A percentile compares a stretch with the other conserved stretches of the same genome.
phyloP scores from a whole-genome alignment of 768 basidiomycete species.

The Suillus spraguei region DNA sequence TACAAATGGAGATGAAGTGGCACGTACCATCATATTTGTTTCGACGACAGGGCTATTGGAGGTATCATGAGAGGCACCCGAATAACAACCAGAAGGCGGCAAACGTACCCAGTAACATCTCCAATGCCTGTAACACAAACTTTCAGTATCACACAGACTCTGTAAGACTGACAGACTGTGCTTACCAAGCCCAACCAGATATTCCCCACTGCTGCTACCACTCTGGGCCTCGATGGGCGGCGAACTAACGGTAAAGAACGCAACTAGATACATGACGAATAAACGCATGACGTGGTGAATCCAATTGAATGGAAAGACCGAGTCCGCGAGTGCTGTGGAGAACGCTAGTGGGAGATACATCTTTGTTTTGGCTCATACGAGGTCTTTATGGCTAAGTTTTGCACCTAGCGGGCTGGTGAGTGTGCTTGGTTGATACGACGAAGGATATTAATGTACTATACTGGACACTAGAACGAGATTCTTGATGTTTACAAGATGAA shows the following conservation, averaged over 20 bases:
- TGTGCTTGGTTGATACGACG: neutral
- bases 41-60: conserved; percentile 67
- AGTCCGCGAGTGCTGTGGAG: conserved; percentile 20
- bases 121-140: conserved; percentile 52
- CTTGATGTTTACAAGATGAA: neutral
- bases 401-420: neutral
- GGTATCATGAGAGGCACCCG: conserved; percentile 3
- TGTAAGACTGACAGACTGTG: neutral
- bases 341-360: conserved; percentile 30
- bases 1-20: neutral
- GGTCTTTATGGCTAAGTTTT: neutral
- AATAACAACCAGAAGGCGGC: neutral
- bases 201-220: conserved; percentile 10
- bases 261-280: conserved; percentile 44
- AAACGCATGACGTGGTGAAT: conserved; percentile 43
- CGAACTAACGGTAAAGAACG: conserved; percentile 41
- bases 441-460: neutral
- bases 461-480: neutral
- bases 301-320: conserved; percentile 17
- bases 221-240: conserved; percentile 25
- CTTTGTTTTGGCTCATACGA: neutral
- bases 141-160: neutral
- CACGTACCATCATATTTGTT: conserved; percentile 77
- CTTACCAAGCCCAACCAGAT: conserved; percentile 28
- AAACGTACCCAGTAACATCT: conserved; percentile 70